Percentiles rank a stretch among this genome's conserved stretches.
Conservation (phyloP, 176 grass and related monocot genomes). For the Avena insularis region DNA sequence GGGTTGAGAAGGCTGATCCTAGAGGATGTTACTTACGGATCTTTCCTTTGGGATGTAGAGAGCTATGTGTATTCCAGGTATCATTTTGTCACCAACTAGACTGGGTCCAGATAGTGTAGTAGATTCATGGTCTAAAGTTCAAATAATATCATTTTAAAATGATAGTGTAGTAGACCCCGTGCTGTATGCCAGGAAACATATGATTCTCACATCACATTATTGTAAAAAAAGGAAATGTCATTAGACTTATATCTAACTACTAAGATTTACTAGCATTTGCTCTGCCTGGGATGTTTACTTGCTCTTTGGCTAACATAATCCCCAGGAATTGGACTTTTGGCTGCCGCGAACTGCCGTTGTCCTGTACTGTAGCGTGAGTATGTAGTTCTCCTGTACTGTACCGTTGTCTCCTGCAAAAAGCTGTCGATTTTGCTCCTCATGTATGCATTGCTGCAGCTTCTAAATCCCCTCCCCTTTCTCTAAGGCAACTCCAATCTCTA, state of each 20-base stretch:
- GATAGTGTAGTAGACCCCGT: neutral
- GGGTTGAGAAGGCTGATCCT: slow-evolving; percentile 87
- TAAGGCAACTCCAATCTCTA: no score
- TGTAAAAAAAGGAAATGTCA: slow-evolving; percentile 39
- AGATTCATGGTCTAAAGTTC: slow-evolving; percentile 20
- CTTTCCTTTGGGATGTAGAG: slow-evolving; percentile 95
- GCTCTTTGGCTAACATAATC: neutral
- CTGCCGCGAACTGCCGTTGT: no score
- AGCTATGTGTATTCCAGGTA: slow-evolving; percentile 91
- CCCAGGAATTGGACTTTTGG: no score
- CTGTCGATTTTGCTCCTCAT: no score
- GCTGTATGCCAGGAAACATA: slow-evolving; percentile 10
- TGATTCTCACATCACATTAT: slow-evolving; percentile 35
- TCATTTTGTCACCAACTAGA: slow-evolving; percentile 75
- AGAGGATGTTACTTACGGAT: slow-evolving; percentile 93
- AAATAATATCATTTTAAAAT: slow-evolving; percentile 36
- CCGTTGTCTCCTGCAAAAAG: no score
- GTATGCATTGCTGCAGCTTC: no score
- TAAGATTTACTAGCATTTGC: slow-evolving; percentile 21
- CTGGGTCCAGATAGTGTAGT: neutral
- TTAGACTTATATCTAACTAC: slow-evolving; percentile 15
- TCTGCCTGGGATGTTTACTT: neutral
- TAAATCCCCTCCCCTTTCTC: no score
- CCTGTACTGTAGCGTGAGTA: no score
- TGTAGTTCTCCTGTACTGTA: no score